Conservation (phyloP, 106 monocot species). For the Allium cepa region DNA sequence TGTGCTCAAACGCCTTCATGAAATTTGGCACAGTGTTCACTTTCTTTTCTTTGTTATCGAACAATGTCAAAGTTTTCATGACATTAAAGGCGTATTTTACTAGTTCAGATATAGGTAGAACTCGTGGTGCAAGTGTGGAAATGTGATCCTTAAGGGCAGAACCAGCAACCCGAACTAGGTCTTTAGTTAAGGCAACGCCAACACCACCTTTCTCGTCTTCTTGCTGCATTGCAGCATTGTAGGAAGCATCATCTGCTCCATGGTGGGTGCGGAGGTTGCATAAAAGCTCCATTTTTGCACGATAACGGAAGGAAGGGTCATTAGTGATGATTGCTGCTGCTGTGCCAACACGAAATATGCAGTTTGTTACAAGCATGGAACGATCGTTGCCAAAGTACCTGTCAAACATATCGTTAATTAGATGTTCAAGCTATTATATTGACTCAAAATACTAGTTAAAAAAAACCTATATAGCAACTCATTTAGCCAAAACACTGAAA, state of each 20-base stretch:
- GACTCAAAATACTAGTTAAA: no score
- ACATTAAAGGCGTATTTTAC: neutral
- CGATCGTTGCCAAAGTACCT: constrained; percentile 48
- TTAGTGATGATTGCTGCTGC: constrained; percentile 38
- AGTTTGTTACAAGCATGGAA: constrained; percentile 65
- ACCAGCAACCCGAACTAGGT: constrained; percentile 37
- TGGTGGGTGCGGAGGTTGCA: constrained; percentile 41
- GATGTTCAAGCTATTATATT: no score
- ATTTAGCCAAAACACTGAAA: neutral
- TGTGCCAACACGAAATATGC: constrained; percentile 48
- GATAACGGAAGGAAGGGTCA: neutral
- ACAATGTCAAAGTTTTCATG: constrained; percentile 1
- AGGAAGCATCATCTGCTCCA: constrained; percentile 35
- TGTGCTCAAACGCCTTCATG: constrained; percentile 49
- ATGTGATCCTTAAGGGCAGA: constrained; percentile 21
- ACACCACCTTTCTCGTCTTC: constrained; percentile 29
- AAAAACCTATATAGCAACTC: neutral
- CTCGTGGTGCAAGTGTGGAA: constrained; percentile 26
- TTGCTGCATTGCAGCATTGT: constrained; percentile 30
- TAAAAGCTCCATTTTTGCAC: constrained; percentile 37
- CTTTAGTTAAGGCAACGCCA: constrained; percentile 27
- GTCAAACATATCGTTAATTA: neutral
- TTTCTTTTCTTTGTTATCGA: neutral
- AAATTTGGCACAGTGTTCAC: constrained; percentile 39
- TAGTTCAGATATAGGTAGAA: constrained; percentile 31